These are phyloP conservation scores for Brassica juncea DNA, from an alignment of 345 rosid species.

Conservation along the genomic window DNA sequence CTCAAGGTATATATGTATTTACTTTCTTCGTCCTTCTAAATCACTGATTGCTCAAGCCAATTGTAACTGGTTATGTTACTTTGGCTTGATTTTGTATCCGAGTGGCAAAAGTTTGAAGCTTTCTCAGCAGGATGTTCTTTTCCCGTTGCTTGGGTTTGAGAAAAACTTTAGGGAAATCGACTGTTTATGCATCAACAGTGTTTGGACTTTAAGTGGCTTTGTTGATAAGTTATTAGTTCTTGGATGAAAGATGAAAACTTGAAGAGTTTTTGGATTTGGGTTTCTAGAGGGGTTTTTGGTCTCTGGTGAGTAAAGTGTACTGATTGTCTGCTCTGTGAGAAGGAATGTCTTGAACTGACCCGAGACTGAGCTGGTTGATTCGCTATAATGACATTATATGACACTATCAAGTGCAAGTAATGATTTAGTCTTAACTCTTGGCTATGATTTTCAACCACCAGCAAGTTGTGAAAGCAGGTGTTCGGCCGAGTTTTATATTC, in stretches of 20 bases:
- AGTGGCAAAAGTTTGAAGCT: background rate
- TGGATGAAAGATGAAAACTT: conserved; percentile 1
- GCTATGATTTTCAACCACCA: background rate
- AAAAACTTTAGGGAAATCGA: background rate
- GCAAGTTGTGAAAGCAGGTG: background rate
- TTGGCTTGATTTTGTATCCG: conserved; percentile 7
- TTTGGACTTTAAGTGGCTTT: background rate
- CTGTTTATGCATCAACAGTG: background rate
- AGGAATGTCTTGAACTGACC: background rate
- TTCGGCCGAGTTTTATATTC: background rate
- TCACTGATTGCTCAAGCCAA: background rate
- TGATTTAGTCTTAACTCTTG: conserved; percentile 1
- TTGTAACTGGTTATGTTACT: background rate
- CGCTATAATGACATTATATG: conserved; percentile 2
- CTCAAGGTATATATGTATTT: conserved; percentile 55
- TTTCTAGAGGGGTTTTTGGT: background rate
- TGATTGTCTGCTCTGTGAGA: background rate
- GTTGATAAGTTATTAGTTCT: background rate
- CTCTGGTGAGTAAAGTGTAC: background rate
- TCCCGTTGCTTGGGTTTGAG: conserved; percentile 1
- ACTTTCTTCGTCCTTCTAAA: background rate
- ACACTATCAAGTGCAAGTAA: conserved; percentile 7
- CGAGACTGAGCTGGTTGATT: background rate
- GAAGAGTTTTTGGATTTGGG: background rate
- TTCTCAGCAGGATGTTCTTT: background rate